Percentiles rank a stretch among this genome's conserved stretches.
These are phyloP conservation scores for Raffaelea deltoideospora DNA, from an alignment of 2,329 filamentous ascomycete genomes.

Conservation along the genomic window DNA sequence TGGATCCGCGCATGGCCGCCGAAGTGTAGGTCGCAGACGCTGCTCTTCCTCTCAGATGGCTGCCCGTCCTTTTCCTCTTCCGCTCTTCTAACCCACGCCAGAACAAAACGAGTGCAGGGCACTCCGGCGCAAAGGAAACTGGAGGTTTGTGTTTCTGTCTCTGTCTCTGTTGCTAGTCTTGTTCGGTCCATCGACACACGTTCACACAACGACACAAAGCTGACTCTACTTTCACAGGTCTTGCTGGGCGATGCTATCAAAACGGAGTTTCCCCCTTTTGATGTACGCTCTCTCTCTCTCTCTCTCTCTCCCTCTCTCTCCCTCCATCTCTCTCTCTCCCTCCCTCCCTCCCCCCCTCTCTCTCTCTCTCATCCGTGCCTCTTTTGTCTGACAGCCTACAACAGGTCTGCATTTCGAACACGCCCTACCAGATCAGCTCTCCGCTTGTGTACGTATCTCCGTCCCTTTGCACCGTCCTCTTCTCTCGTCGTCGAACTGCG, in stretches of 20 bases:
- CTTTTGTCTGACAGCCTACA: constrained; percentile 30
- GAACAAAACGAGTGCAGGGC: constrained; percentile 77
- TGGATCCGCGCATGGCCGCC: constrained; percentile 92
- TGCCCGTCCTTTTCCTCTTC: too few relatives aligned
- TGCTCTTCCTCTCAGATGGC: too few relatives aligned
- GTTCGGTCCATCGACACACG: too few relatives aligned
- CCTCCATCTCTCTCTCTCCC: not conserved
- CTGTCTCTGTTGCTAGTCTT: too few relatives aligned
- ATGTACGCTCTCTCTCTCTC: constrained; percentile 25
- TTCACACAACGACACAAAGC: too few relatives aligned
- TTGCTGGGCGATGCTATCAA: constrained; percentile 89
- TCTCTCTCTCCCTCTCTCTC: not conserved
- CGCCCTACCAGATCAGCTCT: constrained; percentile 68
- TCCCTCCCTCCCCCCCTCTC: too few relatives aligned
- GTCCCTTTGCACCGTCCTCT: not conserved
- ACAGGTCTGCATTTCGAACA: constrained; percentile 71
- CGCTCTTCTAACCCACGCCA: constrained; percentile 35
- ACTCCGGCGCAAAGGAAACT: constrained; percentile 71
- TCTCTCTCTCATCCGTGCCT: too few relatives aligned
- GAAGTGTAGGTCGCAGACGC: constrained; percentile 67
- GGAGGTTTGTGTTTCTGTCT: constrained; percentile 50
- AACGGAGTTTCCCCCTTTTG: constrained; percentile 45
- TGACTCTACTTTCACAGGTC: constrained; percentile 3
- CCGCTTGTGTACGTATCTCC: constrained; percentile 46
- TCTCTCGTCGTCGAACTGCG: too few relatives aligned